Percentiles rank a stretch among this genome's conserved stretches.
Evolutionary conservation across 805 yeast species (phyloP).

Genomic region (Kazachstania viticola): DNA sequence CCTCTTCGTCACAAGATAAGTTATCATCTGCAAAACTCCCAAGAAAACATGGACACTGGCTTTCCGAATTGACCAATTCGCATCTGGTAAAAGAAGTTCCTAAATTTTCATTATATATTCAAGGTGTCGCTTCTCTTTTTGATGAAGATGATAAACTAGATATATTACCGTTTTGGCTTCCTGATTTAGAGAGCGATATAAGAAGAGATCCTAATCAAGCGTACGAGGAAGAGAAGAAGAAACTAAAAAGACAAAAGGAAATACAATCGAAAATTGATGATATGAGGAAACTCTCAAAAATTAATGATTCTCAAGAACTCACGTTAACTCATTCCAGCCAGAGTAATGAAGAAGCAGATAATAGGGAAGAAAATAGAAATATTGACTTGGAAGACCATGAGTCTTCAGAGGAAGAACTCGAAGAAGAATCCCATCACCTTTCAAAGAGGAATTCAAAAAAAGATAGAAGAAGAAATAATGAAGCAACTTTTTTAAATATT

Average conservation of each 20-base stretch:
- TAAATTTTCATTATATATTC: conserved; percentile 83
- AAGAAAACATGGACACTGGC: conserved; percentile 58
- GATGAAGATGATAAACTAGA: conserved; percentile 78
- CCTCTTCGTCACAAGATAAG: conserved; percentile 26
- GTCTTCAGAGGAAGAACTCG: conserved; percentile 34
- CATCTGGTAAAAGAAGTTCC: conserved; percentile 90
- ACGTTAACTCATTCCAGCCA: no score
- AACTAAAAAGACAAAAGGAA: conserved; percentile 36
- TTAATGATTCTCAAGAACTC: no score
- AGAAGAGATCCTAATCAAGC: conserved; percentile 73
- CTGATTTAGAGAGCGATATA: conserved; percentile 74
- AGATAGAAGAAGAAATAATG: conserved; percentile 19
- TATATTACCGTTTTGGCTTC: conserved; percentile 87
- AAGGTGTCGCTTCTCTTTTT: conserved; percentile 80
- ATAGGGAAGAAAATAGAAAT: conserved; percentile 35
- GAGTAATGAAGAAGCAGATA: conserved; percentile 1
- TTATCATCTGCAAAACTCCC: conserved; percentile 25
- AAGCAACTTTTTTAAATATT: conserved; percentile 27
- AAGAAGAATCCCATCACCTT: conserved; percentile 1
- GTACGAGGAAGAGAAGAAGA: conserved; percentile 51
- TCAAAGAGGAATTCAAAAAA: conserved; percentile 5
- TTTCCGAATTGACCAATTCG: conserved; percentile 70
- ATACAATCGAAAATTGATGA: conserved; percentile 26
- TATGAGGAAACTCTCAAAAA: conserved; percentile 26
- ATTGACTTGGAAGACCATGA: conserved; percentile 51